Evolutionary conservation across 2,329 filamentous ascomycete genomes (phyloP), one percentile per base, ranked within the genome.

Genomic region (Fusarium nygamai): DNA sequence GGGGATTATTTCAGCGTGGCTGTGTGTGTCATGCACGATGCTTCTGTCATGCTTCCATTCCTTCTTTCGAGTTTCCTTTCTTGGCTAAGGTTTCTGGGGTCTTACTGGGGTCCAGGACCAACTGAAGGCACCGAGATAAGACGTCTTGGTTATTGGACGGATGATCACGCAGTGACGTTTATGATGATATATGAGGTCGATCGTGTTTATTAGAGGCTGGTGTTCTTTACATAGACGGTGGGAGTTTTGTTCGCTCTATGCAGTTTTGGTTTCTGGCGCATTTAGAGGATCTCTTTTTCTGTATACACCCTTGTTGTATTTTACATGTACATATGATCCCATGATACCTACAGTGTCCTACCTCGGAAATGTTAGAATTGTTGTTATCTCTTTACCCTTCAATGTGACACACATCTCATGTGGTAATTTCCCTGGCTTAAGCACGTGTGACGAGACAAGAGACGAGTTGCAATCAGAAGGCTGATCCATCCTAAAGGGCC

Each of bases 41-140:
- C 66, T 72, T 77, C 71, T 77, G 71, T 64, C 62, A 76, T 70
- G 67, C 72, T 66, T 67, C 65, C 61, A 66, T 73, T 70, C 58
- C 72, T 74, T 74, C 72, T 61, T 73, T 75, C 46, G 53, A 75
- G 46, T 74, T 74, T 74, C 72, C 72, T 70, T 64, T 73, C 57
- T 48, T 51, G 65, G 61, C 38, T 41, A 54, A 44, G 36, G 50
- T 38, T 60, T 44, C 58, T 51, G 24, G 61, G 61, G 39, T 61
- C 47, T 56, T 44, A 50, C 61, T 67, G 58, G 64, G 64, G 54
- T 58, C 48, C 34, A 46, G 14, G 20, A 50, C n/a, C 53, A 24
- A 65, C 41, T 72, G 47, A 50, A 75, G 72, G 72, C 72, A 75
- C 31, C 72, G 27, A 75, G 69, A 75, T 75, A 75, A 75, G 69